A percentile compares a stretch with the other conserved stretches of the same genome.
phyloP scores from a whole-genome alignment of 225 moss, liverwort and hornwort genomes.

The Rhytidiadelphus loreus region DNA sequence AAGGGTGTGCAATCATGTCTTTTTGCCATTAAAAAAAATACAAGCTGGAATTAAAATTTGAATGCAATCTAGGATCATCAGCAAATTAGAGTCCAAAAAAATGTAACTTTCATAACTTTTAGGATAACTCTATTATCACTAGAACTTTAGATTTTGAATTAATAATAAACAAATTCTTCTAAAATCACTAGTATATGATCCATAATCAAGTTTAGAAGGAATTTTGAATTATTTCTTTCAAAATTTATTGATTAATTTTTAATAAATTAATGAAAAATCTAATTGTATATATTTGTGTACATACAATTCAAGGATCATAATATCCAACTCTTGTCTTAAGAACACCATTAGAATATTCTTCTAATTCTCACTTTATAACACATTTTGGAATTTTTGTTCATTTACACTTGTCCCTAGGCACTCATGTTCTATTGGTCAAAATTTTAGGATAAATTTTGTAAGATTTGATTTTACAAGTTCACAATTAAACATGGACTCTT shows the following conservation, averaged over 20 bases:
- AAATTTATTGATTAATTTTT: background rate
- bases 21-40: background rate
- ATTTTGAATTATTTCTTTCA: background rate
- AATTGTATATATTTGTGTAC: background rate
- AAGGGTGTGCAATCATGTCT: background rate
- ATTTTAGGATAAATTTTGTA: background rate
- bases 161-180: too few species aligned
- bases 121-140: too few species aligned
- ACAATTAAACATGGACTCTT: background rate
- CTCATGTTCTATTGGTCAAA: background rate
- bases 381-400: background rate
- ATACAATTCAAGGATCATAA: background rate
- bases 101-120: background rate
- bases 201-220: background rate
- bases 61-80: background rate
- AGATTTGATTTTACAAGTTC: background rate
- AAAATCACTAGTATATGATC: too few species aligned
- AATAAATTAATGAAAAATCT: background rate
- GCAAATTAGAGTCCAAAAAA: background rate
- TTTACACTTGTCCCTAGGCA: background rate
- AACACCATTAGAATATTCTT: background rate
- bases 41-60: background rate
- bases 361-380: too few species aligned
- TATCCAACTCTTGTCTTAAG: background rate
- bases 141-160: background rate